Evolutionary conservation across 2,329 filamentous ascomycete genomes (phyloP), one percentile per base, ranked within the genome.

Genomic region (Nemania abortiva): DNA sequence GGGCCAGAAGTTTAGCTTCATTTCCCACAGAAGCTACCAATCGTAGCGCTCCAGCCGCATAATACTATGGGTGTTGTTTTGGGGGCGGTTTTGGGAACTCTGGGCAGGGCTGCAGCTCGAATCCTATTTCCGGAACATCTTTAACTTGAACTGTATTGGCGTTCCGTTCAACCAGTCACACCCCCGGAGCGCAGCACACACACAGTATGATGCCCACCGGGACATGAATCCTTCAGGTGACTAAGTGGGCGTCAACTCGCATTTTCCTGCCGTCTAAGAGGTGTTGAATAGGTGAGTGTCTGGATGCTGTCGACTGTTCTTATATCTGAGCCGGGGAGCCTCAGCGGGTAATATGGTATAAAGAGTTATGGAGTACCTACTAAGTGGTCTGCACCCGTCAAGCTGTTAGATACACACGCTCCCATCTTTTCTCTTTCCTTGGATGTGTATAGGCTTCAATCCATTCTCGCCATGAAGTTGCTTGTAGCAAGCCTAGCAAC

Each of bases 381-480:
- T 22, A 29, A 45, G 20, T 39, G 20, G 20, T 22, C 18, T 22
- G n/a, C 18, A 45, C n/a, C 24, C 37, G 1, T 45, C 20, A 10
- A 27, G 37, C 18, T 1, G 31, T 49, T n/a, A 24, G 27, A 39
- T 54, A 20, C 18, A 7, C 31, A 11, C n/a, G 7, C n/a, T 3
- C 20, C 29, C 1, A n/a, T 22, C 22, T 10, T 11, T 39, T n/a
- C n/a, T n/a, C n/a, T 67, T 27, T 15, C 15, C 13, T 49, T 18
- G 5, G 2, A 29, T 63, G n/a, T 47, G 13, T 31, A n/a, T 60
- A 50, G 24, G 6, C 20, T 18, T 31, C 11, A 37, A 31, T 31
- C 54, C n/a, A 42, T 34, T 13, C 29, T 57, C 49, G 10, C 61
- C 5, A 70, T 70, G 69, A 66, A 70, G 65, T 61, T 65, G 47